phyloP scores from a whole-genome alignment of 495 filamentous ascomycete genomes.

The Echria macrotheca region DNA sequence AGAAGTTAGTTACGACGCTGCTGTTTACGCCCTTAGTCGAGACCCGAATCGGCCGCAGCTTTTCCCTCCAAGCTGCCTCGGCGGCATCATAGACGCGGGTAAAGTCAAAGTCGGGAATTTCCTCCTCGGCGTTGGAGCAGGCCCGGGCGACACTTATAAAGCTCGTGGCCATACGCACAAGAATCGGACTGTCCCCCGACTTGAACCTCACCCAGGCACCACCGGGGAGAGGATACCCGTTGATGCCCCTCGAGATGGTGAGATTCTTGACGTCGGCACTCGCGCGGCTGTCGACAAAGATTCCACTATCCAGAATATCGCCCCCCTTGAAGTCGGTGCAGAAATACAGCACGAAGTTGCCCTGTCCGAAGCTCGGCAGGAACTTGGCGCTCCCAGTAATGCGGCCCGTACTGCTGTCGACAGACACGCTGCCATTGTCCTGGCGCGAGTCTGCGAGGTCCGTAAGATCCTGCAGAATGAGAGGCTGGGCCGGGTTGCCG shows the following conservation, averaged over 20 bases:
- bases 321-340: conserved; percentile 68
- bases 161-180: conserved; percentile 63
- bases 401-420: conserved; percentile 51
- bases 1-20: conserved; percentile 57
- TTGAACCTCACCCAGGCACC: conserved; percentile 52
- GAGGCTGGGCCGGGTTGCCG: conserved; percentile 45
- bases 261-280: conserved; percentile 49
- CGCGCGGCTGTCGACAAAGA: conserved; percentile 57
- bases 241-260: conserved; percentile 53
- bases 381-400: conserved; percentile 64
- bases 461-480: conserved; percentile 61
- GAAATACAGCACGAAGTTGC: conserved; percentile 54
- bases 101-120: conserved; percentile 66
- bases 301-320: conserved; percentile 56
- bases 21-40: conserved; percentile 49
- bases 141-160: conserved; percentile 63
- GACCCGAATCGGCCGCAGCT: conserved; percentile 55
- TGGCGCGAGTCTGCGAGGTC: conserved; percentile 61
- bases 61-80: conserved; percentile 54
- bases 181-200: conserved; percentile 40
- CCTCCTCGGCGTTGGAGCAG: conserved; percentile 60
- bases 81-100: conserved; percentile 47
- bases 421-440: conserved; percentile 52
- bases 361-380: conserved; percentile 63
- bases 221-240: conserved; percentile 60